Conservation (phyloP, 129 eudicot species). For the Heracleum sosnowskyi region DNA sequence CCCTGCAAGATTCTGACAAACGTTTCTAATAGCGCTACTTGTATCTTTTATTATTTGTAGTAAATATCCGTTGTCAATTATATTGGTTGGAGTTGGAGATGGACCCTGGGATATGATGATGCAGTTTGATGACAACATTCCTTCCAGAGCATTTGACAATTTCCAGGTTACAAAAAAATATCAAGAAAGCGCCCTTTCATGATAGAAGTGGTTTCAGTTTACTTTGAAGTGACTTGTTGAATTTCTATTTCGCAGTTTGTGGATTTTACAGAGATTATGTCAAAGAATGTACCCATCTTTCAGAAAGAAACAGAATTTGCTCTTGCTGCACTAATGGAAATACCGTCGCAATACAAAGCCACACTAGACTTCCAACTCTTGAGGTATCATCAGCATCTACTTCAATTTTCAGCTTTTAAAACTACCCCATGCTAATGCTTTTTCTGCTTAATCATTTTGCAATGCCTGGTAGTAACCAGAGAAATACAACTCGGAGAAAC, state of each 20-base stretch:
- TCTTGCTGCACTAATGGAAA: slow-evolving; percentile 65
- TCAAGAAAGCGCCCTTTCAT: neutral
- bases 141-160: slow-evolving; percentile 69
- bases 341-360: slow-evolving; percentile 71
- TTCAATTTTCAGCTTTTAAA: neutral
- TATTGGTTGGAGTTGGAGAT: slow-evolving; percentile 77
- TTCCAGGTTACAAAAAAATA: slow-evolving; percentile 43
- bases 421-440: neutral
- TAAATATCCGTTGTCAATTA: slow-evolving; percentile 57
- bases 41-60: slow-evolving; percentile 20
- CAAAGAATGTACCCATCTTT: slow-evolving; percentile 24
- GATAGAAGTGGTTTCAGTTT: neutral
- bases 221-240: neutral
- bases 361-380: slow-evolving; percentile 56
- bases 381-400: slow-evolving; percentile 30
- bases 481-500: neutral
- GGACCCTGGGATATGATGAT: slow-evolving; percentile 88
- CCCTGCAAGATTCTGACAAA: neutral
- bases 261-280: slow-evolving; percentile 63
- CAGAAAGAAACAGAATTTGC: slow-evolving; percentile 61
- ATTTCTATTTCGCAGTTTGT: slow-evolving; percentile 44
- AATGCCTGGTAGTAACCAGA: neutral
- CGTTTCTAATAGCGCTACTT: neutral
- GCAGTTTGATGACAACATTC: slow-evolving; percentile 75
- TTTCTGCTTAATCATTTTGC: neutral